Base-by-base conservation (phyloP, 1,139 yeast genomes). In the Insectozyma bohioensis region DNA sequence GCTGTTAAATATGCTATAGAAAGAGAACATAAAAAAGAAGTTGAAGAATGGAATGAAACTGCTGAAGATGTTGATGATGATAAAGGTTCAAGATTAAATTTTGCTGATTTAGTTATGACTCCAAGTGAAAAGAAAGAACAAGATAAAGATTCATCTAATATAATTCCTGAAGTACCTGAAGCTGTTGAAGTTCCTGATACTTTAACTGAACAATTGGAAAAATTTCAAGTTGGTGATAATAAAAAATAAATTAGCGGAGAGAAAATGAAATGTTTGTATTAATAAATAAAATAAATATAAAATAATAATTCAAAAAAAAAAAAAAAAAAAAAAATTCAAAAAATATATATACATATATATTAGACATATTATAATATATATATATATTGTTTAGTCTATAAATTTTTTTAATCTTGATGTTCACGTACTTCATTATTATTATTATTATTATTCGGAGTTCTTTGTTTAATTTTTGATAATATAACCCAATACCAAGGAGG, bases 1-100 rank as follows among this genome's bases (percentile, higher is more conserved):
- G 90, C 95, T 12, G 95, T 85, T 17, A 67, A 82, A 55, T 85
- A 75, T 61, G 94, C 92, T 17, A 82, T 85, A 51, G 92, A 84
- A 54, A 70, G 90, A 48, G 94, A 84, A 54, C 92, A 84, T 49
- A 66, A 67, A 47, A 63, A 65, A 61, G 94, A 84, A 55, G 66
- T 84, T 54, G 66, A 64, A 5, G 90, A 82, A 56, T 82, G 90
- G 90, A 80, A 80, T 47, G 75, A 67, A 52, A 61, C 68, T 28
- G 73, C 74, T 12, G 58, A 46, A 22, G 67, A 57, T 21, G 60
- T 52, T 25, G 59, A 53, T 22, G 55, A 40, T 17, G 51, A 53
- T 32, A 52, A 50, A 42, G 61, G 63, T 4, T 54, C 64, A 23
- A 66, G 61, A 50, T 54, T 69, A 52, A 69, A 68, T 53, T 69